Evolutionary conservation across 179 eudicot genomes (phyloP).

Genomic region (Vitellaria paradoxa): DNA sequence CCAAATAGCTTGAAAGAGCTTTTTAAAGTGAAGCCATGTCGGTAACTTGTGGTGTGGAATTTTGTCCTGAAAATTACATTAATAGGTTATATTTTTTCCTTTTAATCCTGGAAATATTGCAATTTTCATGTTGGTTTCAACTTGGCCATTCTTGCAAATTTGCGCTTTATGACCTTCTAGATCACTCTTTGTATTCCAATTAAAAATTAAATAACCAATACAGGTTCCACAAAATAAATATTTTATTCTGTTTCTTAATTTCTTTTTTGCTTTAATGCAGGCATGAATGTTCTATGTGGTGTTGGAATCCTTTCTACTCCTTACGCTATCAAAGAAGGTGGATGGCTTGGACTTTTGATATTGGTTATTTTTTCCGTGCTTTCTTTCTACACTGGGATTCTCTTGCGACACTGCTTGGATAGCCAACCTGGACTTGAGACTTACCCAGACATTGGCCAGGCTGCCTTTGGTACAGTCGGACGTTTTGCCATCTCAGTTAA

Average conservation of each 20-base stretch:
- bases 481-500: conserved; percentile 20
- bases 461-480: conserved; percentile 56
- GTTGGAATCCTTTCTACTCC: conserved; percentile 91
- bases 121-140: neutral
- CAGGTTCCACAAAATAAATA: neutral
- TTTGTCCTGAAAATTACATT: no score
- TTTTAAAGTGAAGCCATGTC: no score
- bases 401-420: conserved; percentile 79
- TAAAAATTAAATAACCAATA: neutral
- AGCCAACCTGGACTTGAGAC: conserved; percentile 89
- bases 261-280: conserved; percentile 31
- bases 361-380: conserved; percentile 56
- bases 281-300: conserved; percentile 87
- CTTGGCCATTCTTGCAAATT: neutral
- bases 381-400: conserved; percentile 84
- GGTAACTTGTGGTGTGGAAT: no score
- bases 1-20: no score
- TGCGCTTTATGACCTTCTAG: neutral
- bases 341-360: conserved; percentile 69
- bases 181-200: neutral
- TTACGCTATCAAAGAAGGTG: conserved; percentile 85
- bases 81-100: no score
- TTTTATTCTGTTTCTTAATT: neutral
- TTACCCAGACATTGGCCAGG: conserved; percentile 94
- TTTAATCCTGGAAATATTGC: neutral